These are phyloP conservation scores for Scolecobasidium constrictum DNA, from an alignment of 2,329 filamentous ascomycete genomes.

Conservation along the genomic window DNA sequence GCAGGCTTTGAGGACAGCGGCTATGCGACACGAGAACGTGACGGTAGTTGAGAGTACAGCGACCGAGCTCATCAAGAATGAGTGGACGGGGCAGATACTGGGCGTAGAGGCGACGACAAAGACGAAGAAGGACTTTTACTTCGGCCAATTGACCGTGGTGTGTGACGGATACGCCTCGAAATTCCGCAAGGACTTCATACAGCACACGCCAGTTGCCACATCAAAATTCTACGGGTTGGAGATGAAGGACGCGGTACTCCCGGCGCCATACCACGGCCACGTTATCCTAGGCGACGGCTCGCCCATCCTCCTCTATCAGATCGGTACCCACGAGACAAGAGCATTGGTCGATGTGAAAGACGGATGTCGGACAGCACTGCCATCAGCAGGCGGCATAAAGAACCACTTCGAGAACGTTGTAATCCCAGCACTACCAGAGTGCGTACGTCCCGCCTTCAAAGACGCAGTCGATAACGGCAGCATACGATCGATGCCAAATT, in stretches of 20 bases:
- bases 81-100: conserved; percentile 59
- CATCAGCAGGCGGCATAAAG: conserved; percentile 70
- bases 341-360: conserved; percentile 81
- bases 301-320: conserved; percentile 90
- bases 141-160: conserved; percentile 77
- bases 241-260: conserved; percentile 75
- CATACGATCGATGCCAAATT: conserved; percentile 93
- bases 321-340: conserved; percentile 87
- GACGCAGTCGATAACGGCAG: conserved; percentile 66
- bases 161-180: conserved; percentile 89
- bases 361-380: conserved; percentile 60
- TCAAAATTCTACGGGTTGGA: conserved; percentile 93
- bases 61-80: conserved; percentile 60
- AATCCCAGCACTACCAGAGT: conserved; percentile 62
- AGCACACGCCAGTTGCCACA: conserved; percentile 55
- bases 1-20: conserved; percentile 65
- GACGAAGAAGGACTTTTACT: conserved; percentile 59
- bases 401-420: conserved; percentile 72
- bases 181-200: conserved; percentile 73
- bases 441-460: conserved; percentile 61
- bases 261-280: conserved; percentile 66
- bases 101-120: conserved; percentile 70
- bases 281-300: conserved; percentile 70
- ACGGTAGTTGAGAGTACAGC: conserved; percentile 86
- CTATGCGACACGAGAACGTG: conserved; percentile 67